Conservation (phyloP, 306 rosid genomes). For the Abrus pulchellus region DNA sequence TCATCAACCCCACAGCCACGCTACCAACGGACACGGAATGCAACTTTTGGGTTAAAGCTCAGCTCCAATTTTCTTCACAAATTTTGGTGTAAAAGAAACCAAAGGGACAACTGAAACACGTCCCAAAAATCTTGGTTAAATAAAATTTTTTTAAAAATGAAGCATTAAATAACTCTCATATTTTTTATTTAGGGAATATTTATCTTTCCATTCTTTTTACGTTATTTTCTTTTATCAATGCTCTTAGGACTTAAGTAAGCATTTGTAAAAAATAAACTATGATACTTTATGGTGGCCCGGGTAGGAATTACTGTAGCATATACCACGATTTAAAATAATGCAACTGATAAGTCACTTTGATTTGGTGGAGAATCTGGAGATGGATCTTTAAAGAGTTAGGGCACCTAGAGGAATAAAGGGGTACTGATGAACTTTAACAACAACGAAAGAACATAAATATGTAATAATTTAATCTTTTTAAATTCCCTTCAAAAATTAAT, state of each 20-base stretch:
- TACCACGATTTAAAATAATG: neutral
- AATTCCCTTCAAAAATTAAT: neutral
- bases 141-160: no score
- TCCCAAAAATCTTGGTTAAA: no score
- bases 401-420: neutral
- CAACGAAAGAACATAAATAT: neutral
- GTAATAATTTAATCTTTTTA: neutral
- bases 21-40: neutral
- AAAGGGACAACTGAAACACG: neutral
- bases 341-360: neutral
- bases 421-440: neutral
- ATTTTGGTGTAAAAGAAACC: neutral
- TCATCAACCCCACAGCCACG: neutral
- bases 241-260: neutral
- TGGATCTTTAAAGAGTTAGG: neutral
- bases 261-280: neutral
- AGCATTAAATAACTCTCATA: no score
- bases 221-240: neutral
- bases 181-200: no score
- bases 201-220: neutral
- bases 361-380: neutral
- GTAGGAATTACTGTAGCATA: neutral
- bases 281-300: neutral
- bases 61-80: no score
- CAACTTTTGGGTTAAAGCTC: constrained; percentile 8